Percentiles rank a stretch among this genome's conserved stretches.
phyloP scores from a whole-genome alignment of 2,329 filamentous ascomycete species.

The Cryphonectria naterciae region DNA sequence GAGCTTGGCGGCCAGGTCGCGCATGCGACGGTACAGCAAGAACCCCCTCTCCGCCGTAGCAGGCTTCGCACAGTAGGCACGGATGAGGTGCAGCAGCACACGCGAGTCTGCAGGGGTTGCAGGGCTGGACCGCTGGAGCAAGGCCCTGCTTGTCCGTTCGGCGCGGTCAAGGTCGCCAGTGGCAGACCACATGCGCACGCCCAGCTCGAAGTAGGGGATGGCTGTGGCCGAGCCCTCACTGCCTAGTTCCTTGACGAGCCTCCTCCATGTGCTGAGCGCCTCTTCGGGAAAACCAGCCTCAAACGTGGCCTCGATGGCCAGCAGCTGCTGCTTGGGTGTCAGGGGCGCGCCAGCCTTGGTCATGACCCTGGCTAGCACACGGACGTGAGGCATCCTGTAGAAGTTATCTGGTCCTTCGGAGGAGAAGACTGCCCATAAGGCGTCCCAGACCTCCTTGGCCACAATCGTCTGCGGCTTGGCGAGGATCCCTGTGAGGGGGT shows the following conservation, averaged over 20 bases:
- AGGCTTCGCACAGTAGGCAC: constrained; percentile 61
- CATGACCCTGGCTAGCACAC: constrained; percentile 68
- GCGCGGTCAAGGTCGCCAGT: constrained; percentile 63
- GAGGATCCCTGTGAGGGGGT: constrained; percentile 49
- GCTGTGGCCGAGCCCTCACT: background rate
- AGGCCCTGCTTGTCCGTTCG: constrained; percentile 56
- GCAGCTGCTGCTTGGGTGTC: constrained; percentile 61
- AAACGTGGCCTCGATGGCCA: constrained; percentile 71
- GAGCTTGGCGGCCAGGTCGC: constrained; percentile 44
- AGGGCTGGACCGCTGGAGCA: constrained; percentile 46
- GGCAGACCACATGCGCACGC: constrained; percentile 66
- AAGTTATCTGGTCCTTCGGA: constrained; percentile 54
- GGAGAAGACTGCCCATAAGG: constrained; percentile 67
- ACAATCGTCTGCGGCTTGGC: constrained; percentile 56
- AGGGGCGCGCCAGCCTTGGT: constrained; percentile 59
- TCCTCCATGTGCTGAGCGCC: constrained; percentile 68
- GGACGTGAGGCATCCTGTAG: constrained; percentile 64
- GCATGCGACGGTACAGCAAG: constrained; percentile 67
- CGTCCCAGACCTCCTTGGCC: constrained; percentile 63
- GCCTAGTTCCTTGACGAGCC: constrained; percentile 56
- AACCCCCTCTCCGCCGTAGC: constrained; percentile 63
- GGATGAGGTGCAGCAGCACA: constrained; percentile 70
- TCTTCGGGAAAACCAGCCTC: constrained; percentile 62
- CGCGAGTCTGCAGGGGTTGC: constrained; percentile 54
- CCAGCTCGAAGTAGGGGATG: constrained; percentile 62